phyloP scores from a whole-genome alignment of 75 land plant species.

The Azolla pinnata region DNA sequence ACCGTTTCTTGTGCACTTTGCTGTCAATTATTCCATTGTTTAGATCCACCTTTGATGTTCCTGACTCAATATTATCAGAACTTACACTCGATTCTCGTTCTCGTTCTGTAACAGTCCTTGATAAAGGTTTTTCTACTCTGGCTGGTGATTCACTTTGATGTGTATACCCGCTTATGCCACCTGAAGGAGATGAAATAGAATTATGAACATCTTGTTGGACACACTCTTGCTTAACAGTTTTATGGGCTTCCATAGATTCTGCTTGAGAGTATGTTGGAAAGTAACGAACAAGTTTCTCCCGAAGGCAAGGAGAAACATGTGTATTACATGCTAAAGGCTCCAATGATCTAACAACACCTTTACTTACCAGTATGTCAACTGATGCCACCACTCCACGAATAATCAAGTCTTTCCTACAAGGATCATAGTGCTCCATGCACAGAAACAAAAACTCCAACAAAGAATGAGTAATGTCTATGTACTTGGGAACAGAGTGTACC shows the following conservation, averaged over 20 bases:
- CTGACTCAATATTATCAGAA: too few species aligned
- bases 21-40: too few species aligned
- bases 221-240: too few species aligned
- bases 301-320: slow-evolving; percentile 37
- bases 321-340: slow-evolving; percentile 40
- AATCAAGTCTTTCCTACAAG: slow-evolving; percentile 40
- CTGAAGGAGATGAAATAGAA: background rate
- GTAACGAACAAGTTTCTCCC: slow-evolving; percentile 38
- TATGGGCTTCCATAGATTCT: background rate
- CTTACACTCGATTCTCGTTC: too few species aligned
- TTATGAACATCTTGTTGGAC: background rate
- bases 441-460: slow-evolving; percentile 84
- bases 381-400: slow-evolving; percentile 44
- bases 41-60: too few species aligned
- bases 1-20: slow-evolving; percentile 1
- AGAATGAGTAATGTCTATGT: slow-evolving; percentile 60
- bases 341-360: slow-evolving; percentile 63
- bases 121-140: background rate
- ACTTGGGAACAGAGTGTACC: slow-evolving; percentile 72
- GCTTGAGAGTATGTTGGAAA: slow-evolving; percentile 10
- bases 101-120: background rate
- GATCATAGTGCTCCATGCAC: slow-evolving; percentile 71
- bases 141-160: background rate
- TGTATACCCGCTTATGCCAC: too few species aligned
- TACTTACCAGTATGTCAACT: slow-evolving; percentile 41